Evolutionary conservation across 495 filamentous ascomycete species (phyloP).

Genomic region (Hapsidospora chrysogenum): DNA sequence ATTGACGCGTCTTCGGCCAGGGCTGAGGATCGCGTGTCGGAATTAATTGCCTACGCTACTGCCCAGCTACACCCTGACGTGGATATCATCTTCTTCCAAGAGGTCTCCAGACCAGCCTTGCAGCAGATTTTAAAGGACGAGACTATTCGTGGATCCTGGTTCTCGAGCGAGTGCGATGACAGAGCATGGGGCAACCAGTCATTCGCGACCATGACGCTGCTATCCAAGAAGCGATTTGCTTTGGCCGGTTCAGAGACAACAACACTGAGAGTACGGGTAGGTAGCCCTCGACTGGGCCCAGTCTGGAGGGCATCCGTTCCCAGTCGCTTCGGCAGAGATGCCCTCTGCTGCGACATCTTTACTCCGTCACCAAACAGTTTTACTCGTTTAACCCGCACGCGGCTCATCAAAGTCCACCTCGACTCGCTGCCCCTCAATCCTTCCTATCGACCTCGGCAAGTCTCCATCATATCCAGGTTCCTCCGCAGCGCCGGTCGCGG

Average conservation of each 20-base stretch:
- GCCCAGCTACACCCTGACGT: background rate
- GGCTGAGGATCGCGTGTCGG: background rate
- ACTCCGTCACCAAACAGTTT: background rate
- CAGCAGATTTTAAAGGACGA: slow-evolving; percentile 5
- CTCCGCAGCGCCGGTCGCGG: slow-evolving; percentile 8
- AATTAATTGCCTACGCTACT: background rate
- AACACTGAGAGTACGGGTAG: too few species aligned
- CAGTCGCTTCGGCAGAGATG: slow-evolving; percentile 9
- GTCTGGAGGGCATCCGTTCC: slow-evolving; percentile 9
- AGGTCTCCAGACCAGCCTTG: slow-evolving; percentile 8
- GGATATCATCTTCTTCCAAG: slow-evolving; percentile 7
- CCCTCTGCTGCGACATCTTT: slow-evolving; percentile 13
- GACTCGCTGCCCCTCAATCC: slow-evolving; percentile 11
- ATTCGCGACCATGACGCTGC: slow-evolving; percentile 8
- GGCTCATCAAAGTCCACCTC: slow-evolving; percentile 11
- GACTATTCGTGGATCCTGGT: slow-evolving; percentile 6
- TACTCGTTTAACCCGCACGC: background rate
- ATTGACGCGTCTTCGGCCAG: background rate
- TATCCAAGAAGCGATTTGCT: slow-evolving; percentile 6
- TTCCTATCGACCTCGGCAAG: slow-evolving; percentile 9
- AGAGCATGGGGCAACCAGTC: slow-evolving; percentile 4
- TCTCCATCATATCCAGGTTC: slow-evolving; percentile 8
- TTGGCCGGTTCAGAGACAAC: background rate
- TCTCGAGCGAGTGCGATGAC: slow-evolving; percentile 7
- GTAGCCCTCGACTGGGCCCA: too few species aligned